Conservation (phyloP, 2,329 filamentous ascomycete genomes). For the Curvularia eragrostidis region DNA sequence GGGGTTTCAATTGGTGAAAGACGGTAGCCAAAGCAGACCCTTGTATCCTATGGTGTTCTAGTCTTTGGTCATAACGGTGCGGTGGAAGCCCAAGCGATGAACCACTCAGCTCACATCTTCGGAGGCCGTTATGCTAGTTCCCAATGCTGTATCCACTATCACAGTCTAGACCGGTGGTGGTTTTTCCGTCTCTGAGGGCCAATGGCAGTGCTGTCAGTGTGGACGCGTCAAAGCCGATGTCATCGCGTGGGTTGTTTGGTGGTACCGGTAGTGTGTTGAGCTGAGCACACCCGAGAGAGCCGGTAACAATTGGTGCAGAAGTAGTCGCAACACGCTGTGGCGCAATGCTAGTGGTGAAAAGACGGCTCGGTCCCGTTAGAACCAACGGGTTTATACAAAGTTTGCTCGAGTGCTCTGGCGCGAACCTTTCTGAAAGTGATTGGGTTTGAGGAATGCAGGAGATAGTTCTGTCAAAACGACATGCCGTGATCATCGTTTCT, state of each 20-base stretch:
- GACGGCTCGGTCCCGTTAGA: background rate
- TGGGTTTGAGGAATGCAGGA: background rate
- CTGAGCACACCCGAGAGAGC: background rate
- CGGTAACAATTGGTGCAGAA: background rate
- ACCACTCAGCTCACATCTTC: background rate
- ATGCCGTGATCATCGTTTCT: background rate
- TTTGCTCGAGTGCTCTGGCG: background rate
- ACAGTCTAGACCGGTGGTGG: background rate
- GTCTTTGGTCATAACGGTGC: background rate
- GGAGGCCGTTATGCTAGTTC: background rate
- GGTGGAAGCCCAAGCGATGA: background rate
- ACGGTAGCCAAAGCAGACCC: background rate
- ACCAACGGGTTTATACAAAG: background rate
- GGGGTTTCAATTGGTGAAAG: background rate
- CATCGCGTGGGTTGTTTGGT: background rate
- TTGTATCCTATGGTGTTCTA: background rate
- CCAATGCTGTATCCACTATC: background rate
- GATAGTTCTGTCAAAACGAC: background rate
- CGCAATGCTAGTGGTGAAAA: background rate
- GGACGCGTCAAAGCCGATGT: background rate
- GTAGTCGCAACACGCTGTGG: background rate
- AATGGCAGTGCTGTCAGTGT: background rate
- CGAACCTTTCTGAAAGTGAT: background rate
- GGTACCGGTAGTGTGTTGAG: background rate
- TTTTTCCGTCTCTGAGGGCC: background rate